Conservation (phyloP, 345 rosid species). For the Excoecaria cochinchinensis region DNA sequence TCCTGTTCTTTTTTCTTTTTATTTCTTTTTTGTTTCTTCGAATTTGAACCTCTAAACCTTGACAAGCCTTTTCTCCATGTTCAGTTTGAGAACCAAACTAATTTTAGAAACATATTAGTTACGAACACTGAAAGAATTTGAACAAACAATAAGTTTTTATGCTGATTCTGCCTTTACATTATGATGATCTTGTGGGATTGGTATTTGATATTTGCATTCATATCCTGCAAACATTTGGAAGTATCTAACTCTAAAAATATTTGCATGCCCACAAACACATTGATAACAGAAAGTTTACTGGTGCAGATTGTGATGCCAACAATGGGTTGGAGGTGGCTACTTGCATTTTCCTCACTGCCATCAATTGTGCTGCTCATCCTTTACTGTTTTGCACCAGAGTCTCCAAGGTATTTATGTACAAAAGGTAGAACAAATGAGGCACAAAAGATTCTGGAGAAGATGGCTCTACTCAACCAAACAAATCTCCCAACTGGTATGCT, state of each 20-base stretch:
- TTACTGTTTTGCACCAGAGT: constrained; percentile 18
- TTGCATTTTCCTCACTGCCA: constrained; percentile 22
- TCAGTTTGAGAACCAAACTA: no score
- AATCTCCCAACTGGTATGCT: constrained; percentile 26
- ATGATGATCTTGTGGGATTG: no score
- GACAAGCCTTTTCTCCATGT: no score
- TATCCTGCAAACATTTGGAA: no score
- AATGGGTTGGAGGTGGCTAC: constrained; percentile 23
- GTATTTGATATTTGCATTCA: no score
- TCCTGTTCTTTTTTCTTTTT: no score
- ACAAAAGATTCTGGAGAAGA: constrained; percentile 22
- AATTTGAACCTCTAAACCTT: no score
- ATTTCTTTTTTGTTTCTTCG: no score
- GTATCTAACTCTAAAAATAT: background rate
- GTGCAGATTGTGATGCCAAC: constrained; percentile 22
- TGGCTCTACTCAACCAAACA: constrained; percentile 17
- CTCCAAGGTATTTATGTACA: constrained; percentile 28
- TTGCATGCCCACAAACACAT: background rate
- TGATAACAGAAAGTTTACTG: background rate
- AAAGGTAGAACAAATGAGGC: constrained; percentile 21
- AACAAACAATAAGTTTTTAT: no score
- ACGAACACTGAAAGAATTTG: no score
- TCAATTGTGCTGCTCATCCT: constrained; percentile 22
- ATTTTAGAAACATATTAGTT: no score
- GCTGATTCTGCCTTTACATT: no score